Evolutionary conservation across 139 green algal species (phyloP), one percentile per base, ranked within the genome.

Genomic region (Chlamydomonas sp.): DNA sequence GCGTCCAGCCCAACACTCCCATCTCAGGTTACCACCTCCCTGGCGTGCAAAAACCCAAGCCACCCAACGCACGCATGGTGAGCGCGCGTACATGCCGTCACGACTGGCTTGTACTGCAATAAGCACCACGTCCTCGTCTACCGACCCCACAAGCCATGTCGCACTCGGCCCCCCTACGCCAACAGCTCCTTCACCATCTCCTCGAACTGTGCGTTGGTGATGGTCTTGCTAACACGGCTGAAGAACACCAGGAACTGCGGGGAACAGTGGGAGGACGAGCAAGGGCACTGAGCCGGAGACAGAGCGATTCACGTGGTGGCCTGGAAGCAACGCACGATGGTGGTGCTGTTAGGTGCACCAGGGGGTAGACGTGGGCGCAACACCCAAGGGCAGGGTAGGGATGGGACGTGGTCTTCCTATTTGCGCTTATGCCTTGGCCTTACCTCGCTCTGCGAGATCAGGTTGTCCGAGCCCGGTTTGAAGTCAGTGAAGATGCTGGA

Each of bases 401-500:
- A 63, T 77, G 75, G 63, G 79, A 77, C 6, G 8, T 49, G 8
- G 79, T 77, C 20, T 77, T 63, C 31, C 76, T 85, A 12, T 61
- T 20, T 61, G 76, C 75, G 20, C 75, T 77, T 7, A 76, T 63
- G 49, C 75, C 14, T 12, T 77, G 76, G n/a, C n/a, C n/a, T n/a
- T n/a, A n/a, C n/a, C 82, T 91, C 79, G 1, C 89, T 77, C 88
- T 85, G 68, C 31, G 75, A 67, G 16, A 91, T 83, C 10, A 88
- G 69, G 88, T 88, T 91, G 63, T 88, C 77, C 10, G 59, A 62
- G 20, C 71, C 72, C 0, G 89, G 76, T 61, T 89, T 88, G 81
- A 92, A 92, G 85, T 92, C 89, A 10, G 59, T 66, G 80, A 92
- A 92, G 73, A 92, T 92, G 80, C 80, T 89, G 2, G 10, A 7